Percentiles rank a stretch among this genome's conserved stretches.
Conservation (phyloP, 106 monocot genomes). For the Platanthera guangdongensis region DNA sequence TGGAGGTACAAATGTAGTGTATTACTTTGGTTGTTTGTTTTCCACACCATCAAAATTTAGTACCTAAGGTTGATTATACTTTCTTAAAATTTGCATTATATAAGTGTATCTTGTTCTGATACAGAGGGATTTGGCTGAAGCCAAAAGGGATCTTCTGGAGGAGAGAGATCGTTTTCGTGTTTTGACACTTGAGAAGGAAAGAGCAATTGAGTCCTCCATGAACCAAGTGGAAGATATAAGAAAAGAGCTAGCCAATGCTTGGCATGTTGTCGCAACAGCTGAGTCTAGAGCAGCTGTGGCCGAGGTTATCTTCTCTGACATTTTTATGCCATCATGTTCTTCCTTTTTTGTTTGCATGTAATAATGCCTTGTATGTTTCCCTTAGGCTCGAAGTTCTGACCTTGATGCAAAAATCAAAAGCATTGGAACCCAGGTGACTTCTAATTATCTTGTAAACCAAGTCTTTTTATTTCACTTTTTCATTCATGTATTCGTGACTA, state of each 20-base stretch:
- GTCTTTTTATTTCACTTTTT: background rate
- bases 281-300: conserved; percentile 78
- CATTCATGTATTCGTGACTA: background rate
- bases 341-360: background rate
- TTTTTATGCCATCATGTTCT: background rate
- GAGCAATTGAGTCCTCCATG: conserved; percentile 34
- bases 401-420: conserved; percentile 42
- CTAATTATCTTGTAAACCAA: background rate
- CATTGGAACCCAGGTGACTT: conserved; percentile 27
- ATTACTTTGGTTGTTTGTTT: too few relatives aligned
- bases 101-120: background rate
- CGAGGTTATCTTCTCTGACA: conserved; percentile 47
- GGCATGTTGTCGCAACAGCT: conserved; percentile 68
- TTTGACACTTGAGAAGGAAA: conserved; percentile 61
- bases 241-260: conserved; percentile 71
- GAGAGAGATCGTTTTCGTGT: conserved; percentile 62
- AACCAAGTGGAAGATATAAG: conserved; percentile 68
- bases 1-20: too few relatives aligned
- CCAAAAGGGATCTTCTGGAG: conserved; percentile 86
- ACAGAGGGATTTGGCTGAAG: conserved; percentile 85
- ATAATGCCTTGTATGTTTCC: background rate
- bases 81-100: background rate
- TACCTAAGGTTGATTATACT: background rate
- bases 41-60: too few relatives aligned
- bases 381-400: conserved; percentile 62